Evolutionary conservation across 345 rosid species (phyloP), one percentile per base, ranked within the genome.

Genomic region (Lagerstroemia speciosa): DNA sequence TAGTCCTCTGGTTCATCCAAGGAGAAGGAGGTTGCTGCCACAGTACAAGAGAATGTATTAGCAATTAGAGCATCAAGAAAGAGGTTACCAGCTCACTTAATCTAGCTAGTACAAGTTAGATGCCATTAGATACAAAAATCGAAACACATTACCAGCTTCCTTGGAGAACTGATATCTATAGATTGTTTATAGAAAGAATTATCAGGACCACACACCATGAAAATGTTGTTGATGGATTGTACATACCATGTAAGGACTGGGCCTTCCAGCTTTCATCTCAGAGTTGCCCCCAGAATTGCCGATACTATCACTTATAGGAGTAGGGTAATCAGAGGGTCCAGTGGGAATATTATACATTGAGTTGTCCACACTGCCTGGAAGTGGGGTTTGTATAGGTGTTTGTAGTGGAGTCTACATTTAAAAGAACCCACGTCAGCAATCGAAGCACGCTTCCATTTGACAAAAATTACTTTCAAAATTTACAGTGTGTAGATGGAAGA

Each of bases 311-410:
- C 43, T 43, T 14, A 67, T 17, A 58, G 97, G 96, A 72, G 99
- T 89, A 16, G 97, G 85, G 77, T 92, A 88, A 50, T 88, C 99
- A 71, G 89, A 87, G 40, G 83, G 65, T 69, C 97, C 99, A 27
- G 98, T 88, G 69, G 98, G 92, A 52, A 92, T 87, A 77, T 94
- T 92, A 80, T 89, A 89, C 87, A 85, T 76, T 1, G 94, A 89
- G 78, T 79, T 89, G 71, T 94, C 99, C 50, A 81, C 82, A 75
- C 77, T 79, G 45, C 83, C 85, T 0, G 91, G 91, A 66, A 91
- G 76, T 0, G 98, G 98, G 9, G 97, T 91, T 19, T 83, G 97
- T 65, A 79, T 79, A 12, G 91, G 96, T 58, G 96, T 89, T 72
- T 88, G 98, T 83, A 91, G 6, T 0, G 98, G 98, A 52, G 99